Conservation (phyloP, 768 basidiomycete genomes). For the Pholiota molesta region DNA sequence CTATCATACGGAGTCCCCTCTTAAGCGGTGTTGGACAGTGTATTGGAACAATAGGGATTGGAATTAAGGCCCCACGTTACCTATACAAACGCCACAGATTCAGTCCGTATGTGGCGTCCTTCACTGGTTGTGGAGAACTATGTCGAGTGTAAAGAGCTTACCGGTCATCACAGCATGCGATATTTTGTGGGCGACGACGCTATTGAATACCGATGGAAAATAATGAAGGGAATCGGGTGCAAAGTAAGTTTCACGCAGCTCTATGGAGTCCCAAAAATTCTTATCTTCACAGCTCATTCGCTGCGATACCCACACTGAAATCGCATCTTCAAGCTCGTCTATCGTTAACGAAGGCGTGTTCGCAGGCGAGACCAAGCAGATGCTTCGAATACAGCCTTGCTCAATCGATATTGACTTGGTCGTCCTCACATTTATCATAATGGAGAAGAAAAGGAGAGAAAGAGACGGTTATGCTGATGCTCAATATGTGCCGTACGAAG, state of each 20-base stretch:
- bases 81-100: conserved; percentile 45
- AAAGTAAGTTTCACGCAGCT: conserved; percentile 2
- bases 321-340: conserved; percentile 41
- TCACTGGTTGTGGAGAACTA: neutral
- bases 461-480: conserved; percentile 28
- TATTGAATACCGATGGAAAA: conserved; percentile 54
- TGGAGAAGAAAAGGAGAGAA: conserved; percentile 57
- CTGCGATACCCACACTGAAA: conserved; percentile 37
- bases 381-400: conserved; percentile 49
- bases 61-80: conserved; percentile 39
- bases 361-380: conserved; percentile 47
- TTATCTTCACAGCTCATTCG: conserved; percentile 38
- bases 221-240: conserved; percentile 39
- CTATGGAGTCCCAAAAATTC: neutral
- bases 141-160: neutral
- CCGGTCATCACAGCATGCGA: conserved; percentile 35
- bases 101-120: conserved; percentile 39
- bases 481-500: conserved; percentile 34
- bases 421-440: conserved; percentile 55
- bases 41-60: conserved; percentile 29
- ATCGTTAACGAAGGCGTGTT: conserved; percentile 47
- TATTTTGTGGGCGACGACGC: conserved; percentile 54
- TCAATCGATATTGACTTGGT: conserved; percentile 54
- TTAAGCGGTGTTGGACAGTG: conserved; percentile 33
- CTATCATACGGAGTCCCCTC: conserved; percentile 42